Base-by-base conservation (phyloP, 768 basidiomycete genomes). In the Candolleomyces eurysporus region DNA sequence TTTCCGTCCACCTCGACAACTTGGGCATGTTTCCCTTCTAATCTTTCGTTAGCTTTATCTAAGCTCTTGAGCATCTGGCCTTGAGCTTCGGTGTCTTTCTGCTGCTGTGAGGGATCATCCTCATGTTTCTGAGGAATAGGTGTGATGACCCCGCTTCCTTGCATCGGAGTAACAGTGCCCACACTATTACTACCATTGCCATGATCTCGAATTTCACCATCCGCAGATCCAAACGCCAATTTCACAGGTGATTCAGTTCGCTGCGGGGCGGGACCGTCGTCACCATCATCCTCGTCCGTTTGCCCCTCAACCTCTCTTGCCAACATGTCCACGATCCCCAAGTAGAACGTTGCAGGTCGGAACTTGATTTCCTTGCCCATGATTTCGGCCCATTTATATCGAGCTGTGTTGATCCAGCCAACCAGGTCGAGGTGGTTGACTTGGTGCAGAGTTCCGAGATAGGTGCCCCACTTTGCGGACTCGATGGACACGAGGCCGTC, bases 371-470 rank as follows among this genome's bases (percentile, higher is more conserved):
- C 89, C 59, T 87, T 89, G 11, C 96, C 97, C 66, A 84, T 87
- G 73, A 95, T 90, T 68, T 90, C 88, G 0, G 93, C 90, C 84
- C 92, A 91, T 68, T 92, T 92, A 74, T 92, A 96, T 32, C 91
- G 79, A 1, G 93, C 90, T 6, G 87, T 82, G 72, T 95, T 96
- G 54, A 94, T 89, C 96, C 96, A 98, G 6, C 96, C 94, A 11
- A 97, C 92, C 42, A 93, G 83, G 69, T 94, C 92, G 40, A 96
- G 83, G 70, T 99, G 97, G 67, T 93, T 96, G 16, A 97, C 97
- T 60, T 90, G 83, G 42, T 84, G 81, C 19, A 99, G 78, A 2
- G 96, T 98, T n/a, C 95, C 97, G 55, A 93, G 83, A 70, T 98
- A 98, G 17, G 89, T 94, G 42, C 97, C 97, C 94, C 96, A 96